A percentile compares a stretch with the other conserved stretches of the same genome.
Evolutionary conservation across 2,329 filamentous ascomycete species (phyloP).

Genomic region (Venturia asperata): DNA sequence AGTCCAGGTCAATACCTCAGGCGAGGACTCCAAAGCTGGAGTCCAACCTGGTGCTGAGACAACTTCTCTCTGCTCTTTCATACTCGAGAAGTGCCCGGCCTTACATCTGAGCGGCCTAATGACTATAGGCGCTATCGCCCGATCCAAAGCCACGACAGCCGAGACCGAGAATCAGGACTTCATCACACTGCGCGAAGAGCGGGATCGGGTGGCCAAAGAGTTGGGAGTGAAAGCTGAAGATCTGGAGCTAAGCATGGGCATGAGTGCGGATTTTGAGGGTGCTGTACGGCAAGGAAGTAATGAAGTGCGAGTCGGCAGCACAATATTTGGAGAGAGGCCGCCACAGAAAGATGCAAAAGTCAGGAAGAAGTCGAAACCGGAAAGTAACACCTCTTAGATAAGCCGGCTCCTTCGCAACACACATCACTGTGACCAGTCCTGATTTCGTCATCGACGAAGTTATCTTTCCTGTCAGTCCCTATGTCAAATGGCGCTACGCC

Average conservation of each 20-base stretch:
- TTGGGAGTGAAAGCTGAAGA: constrained; percentile 49
- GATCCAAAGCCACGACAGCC: constrained; percentile 61
- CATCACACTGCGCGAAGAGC: constrained; percentile 56
- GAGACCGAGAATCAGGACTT: constrained; percentile 94
- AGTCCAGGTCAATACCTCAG: constrained; percentile 93
- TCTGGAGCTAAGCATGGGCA: constrained; percentile 93
- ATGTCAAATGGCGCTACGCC: too few relatives aligned
- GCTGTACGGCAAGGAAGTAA: constrained; percentile 76
- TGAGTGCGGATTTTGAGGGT: constrained; percentile 93
- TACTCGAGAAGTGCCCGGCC: constrained; percentile 63
- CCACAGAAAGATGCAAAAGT: constrained; percentile 72
- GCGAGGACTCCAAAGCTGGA: constrained; percentile 79
- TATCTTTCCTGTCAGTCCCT: too few relatives aligned
- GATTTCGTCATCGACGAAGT: not conserved
- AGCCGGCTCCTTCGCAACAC: not conserved
- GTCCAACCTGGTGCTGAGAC: constrained; percentile 57
- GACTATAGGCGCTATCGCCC: constrained; percentile 93
- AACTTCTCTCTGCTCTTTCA: constrained; percentile 58
- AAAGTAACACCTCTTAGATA: not conserved
- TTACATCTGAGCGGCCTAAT: constrained; percentile 76
- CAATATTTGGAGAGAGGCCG: constrained; percentile 82
- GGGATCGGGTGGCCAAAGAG: constrained; percentile 61
- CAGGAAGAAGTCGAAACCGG: constrained; percentile 25
- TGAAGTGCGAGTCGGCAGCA: constrained; percentile 88
- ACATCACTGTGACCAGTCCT: not conserved